Conservation (phyloP, 345 rosid species). For the Cardamine chenopodiifolia region DNA sequence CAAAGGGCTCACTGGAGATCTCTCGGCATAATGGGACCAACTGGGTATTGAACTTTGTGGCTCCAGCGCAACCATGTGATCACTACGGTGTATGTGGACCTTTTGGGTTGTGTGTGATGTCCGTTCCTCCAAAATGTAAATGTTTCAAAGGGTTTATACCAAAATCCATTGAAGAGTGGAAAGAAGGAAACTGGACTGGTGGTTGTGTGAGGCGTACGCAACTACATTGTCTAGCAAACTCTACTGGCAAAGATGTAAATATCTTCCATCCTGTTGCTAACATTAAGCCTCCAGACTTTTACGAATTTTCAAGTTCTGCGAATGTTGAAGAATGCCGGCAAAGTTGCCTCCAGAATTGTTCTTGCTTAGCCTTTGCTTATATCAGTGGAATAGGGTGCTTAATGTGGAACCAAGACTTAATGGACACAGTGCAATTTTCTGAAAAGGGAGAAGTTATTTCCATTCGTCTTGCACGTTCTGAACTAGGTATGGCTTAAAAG, state of each 20-base stretch:
- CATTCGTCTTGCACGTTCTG: slow-evolving; percentile 35
- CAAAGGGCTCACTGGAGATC: slow-evolving; percentile 6
- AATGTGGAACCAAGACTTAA: slow-evolving; percentile 6
- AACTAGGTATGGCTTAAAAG: slow-evolving; percentile 9
- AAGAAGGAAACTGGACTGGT: slow-evolving; percentile 21
- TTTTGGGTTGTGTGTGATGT: slow-evolving; percentile 20
- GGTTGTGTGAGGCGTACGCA: slow-evolving; percentile 36
- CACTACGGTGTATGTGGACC: slow-evolving; percentile 25
- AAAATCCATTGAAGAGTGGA: slow-evolving; percentile 26
- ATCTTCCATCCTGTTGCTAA: slow-evolving; percentile 1
- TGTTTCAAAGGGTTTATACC: slow-evolving; percentile 37
- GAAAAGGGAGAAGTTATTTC: slow-evolving; percentile 3
- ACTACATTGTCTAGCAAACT: slow-evolving; percentile 10
- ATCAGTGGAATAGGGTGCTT: slow-evolving; percentile 33
- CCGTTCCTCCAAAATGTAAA: slow-evolving; percentile 8
- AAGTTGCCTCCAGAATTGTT: slow-evolving; percentile 31
- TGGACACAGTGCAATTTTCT: slow-evolving; percentile 5
- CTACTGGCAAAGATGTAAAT: slow-evolving; percentile 15
- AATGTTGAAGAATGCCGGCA: background rate
- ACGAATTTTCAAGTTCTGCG: background rate
- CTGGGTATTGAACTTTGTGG: background rate
- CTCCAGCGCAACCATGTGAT: background rate
- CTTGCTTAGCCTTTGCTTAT: slow-evolving; percentile 35
- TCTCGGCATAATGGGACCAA: background rate
- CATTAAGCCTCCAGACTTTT: slow-evolving; percentile 30